Conservation (phyloP, 2,329 filamentous ascomycete species). For the Achaetomium macrosporum region DNA sequence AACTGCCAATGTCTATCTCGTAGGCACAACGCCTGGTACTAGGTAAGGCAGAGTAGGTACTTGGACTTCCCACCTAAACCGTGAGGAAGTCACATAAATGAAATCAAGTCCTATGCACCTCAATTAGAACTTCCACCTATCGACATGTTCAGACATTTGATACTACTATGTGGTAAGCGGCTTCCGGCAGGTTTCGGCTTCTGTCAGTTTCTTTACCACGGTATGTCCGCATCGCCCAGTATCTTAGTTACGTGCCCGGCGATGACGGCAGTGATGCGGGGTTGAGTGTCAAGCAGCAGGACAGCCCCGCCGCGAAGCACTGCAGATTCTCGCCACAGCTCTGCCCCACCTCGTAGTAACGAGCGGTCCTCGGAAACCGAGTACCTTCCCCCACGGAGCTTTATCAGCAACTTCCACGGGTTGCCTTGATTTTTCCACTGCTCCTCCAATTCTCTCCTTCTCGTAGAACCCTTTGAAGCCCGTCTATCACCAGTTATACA, state of each 20-base stretch:
- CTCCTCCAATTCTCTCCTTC: conserved; percentile 10
- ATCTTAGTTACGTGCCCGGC: not conserved
- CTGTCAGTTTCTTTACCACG: not conserved
- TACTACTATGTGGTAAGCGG: too few relatives aligned
- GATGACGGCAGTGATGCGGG: conserved; percentile 24
- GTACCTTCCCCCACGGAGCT: conserved; percentile 6
- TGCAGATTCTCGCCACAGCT: conserved; percentile 13
- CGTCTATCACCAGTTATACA: not conserved
- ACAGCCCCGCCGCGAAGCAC: not conserved
- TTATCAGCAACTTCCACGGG: not conserved
- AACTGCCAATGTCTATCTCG: too few relatives aligned
- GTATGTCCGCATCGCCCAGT: not conserved
- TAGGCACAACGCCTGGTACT: too few relatives aligned
- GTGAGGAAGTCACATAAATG: too few relatives aligned
- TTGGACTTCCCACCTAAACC: too few relatives aligned
- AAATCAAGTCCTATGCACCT: too few relatives aligned
- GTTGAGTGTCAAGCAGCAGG: conserved; percentile 6
- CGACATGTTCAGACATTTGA: not conserved
- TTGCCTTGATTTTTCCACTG: conserved; percentile 8
- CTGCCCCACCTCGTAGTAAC: conserved; percentile 18
- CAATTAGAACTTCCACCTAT: not conserved
- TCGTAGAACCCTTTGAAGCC: not conserved
- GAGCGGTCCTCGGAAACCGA: conserved; percentile 21
- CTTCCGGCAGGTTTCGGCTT: conserved; percentile 7
- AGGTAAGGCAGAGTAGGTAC: too few relatives aligned